Evolutionary conservation across 805 yeast genomes (phyloP).

Genomic region (Wickerhamiella azymoides): DNA sequence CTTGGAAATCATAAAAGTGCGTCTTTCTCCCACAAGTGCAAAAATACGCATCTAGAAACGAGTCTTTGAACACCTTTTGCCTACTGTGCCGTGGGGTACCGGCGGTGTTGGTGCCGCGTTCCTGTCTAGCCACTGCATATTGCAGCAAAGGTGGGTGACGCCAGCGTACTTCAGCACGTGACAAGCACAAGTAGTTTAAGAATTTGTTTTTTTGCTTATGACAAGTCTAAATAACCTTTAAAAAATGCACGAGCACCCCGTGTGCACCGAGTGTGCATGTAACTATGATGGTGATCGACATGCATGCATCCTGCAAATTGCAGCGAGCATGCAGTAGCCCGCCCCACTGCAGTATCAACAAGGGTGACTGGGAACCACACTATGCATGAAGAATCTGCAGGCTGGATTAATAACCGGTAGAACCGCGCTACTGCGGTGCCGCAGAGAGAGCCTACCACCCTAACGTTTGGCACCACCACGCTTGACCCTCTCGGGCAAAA

Average conservation of each 20-base stretch:
- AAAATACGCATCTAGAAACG: too few species aligned
- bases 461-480: constrained; percentile 24
- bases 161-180: neutral
- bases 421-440: too few species aligned
- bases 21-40: neutral
- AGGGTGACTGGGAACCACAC: neutral
- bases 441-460: too few species aligned
- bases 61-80: neutral
- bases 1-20: too few species aligned
- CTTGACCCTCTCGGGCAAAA: constrained; percentile 68
- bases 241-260: neutral
- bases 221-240: too few species aligned
- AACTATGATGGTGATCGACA: neutral
- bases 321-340: neutral
- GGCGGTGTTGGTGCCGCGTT: too few species aligned
- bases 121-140: neutral
- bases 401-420: neutral
- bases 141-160: neutral
- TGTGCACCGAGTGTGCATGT: neutral
- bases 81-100: neutral
- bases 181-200: neutral
- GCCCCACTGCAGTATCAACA: neutral
- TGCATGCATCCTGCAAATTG: neutral
- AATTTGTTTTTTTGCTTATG: too few species aligned
- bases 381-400: neutral